Percentiles rank a stretch among this genome's conserved stretches.
These are phyloP conservation scores for Lactarius akahatsu DNA, from an alignment of 768 basidiomycete genomes.

Conservation along the genomic window DNA sequence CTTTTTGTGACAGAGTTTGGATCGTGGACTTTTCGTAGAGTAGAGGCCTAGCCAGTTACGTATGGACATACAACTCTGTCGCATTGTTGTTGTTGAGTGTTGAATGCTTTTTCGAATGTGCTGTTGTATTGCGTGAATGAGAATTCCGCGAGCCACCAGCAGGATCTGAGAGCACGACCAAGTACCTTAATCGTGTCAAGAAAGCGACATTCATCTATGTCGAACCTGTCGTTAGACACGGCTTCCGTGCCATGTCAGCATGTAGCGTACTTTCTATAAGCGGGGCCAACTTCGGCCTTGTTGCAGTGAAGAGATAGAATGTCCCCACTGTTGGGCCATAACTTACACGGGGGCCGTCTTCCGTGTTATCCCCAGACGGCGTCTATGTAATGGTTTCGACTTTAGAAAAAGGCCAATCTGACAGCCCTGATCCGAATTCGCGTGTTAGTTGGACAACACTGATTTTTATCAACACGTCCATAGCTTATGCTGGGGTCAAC, in stretches of 20 bases:
- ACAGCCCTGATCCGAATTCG: neutral
- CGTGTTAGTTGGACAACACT: neutral
- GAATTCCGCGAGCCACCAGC: neutral
- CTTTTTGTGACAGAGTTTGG: neutral
- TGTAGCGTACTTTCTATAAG: neutral
- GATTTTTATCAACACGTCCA: neutral
- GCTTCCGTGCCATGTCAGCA: neutral
- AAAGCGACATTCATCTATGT: neutral
- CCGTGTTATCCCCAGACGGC: no score
- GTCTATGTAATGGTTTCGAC: no score
- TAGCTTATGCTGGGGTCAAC: neutral
- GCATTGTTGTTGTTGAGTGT: neutral
- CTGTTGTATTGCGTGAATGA: neutral
- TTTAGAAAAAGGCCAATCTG: no score
- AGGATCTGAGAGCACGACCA: neutral
- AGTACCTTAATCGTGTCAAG: neutral
- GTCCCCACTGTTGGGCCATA: neutral
- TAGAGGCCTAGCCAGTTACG: neutral
- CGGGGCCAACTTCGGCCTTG: neutral
- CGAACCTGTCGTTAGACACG: neutral
- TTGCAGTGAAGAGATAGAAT: neutral
- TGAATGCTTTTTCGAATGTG: neutral
- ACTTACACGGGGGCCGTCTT: neutral
- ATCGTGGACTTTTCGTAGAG: neutral
- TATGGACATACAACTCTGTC: neutral